These are phyloP conservation scores for Pythium insidiosum DNA, from an alignment of 352 stramenopile species.

Conservation along the genomic window DNA sequence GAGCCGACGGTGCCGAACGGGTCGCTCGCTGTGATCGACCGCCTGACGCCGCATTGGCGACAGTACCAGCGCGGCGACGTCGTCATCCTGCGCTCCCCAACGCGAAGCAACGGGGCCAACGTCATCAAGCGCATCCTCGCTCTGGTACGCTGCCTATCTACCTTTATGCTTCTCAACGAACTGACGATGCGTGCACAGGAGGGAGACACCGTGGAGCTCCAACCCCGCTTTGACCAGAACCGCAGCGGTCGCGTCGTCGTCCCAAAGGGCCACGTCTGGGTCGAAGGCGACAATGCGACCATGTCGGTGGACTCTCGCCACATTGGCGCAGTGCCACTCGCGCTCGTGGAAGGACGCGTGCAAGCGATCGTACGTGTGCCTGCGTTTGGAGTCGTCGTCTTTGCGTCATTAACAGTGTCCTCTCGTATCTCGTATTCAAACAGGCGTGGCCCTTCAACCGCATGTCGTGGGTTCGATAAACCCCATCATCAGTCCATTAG, in stretches of 20 bases:
- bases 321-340: slow-evolving; percentile 89
- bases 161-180: too few species aligned
- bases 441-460: slow-evolving; percentile 12
- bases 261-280: slow-evolving; percentile 92
- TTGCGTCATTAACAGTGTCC: not conserved
- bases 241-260: slow-evolving; percentile 59
- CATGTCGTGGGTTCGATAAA: slow-evolving; percentile 19
- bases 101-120: slow-evolving; percentile 53
- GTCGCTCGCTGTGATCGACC: slow-evolving; percentile 79
- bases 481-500: too few species aligned
- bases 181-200: too few species aligned
- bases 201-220: slow-evolving; percentile 70
- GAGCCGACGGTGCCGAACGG: slow-evolving; percentile 67
- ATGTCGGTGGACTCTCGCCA: slow-evolving; percentile 92
- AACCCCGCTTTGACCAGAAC: slow-evolving; percentile 55
- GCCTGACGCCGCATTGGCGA: slow-evolving; percentile 58
- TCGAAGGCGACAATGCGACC: slow-evolving; percentile 95
- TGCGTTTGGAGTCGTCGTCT: slow-evolving; percentile 1
- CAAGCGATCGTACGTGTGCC: slow-evolving; percentile 48
- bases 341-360: slow-evolving; percentile 77
- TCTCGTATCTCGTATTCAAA: not conserved
- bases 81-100: slow-evolving; percentile 77
- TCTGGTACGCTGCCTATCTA: slow-evolving; percentile 24
- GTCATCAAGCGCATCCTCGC: slow-evolving; percentile 86
- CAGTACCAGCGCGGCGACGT: slow-evolving; percentile 66